Evolutionary conservation across 2,329 filamentous ascomycete species (phyloP), one percentile per base, ranked within the genome.

Genomic region (Penicillium fuscoglaucum): DNA sequence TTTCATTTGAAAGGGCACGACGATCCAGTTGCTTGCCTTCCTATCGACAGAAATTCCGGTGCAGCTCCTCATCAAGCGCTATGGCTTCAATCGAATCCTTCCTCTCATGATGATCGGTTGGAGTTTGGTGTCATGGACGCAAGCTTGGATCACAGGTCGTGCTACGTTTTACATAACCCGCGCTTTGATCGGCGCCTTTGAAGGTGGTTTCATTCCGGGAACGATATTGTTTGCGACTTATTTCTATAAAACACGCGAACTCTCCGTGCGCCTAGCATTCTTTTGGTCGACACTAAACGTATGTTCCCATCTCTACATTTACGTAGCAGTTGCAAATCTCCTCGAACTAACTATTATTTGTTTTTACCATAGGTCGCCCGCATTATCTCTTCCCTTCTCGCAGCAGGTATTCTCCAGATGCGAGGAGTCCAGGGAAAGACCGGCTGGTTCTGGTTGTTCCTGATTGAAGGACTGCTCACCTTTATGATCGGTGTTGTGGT

Each of bases 231-330:
- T 69, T 54, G 62, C 72, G 2, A 71, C 71, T 8, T 90, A 90
- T 70, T 91, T 87, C 68, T 90, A 90, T 75, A 90, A 83, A 51
- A 81, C 82, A 2, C 78, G 78, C 43, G 88, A 90, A 70, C 78
- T 90, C 0, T 86, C 87, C 0, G 80, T 81, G 13, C 82, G 89
- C 1, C 72, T 91, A 13, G 37, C 37, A 40, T 40, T 40, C 10
- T 40, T 40, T 40, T 40, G 37, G 37, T 40, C 37, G 37, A 40
- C 37, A 40, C 37, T 40, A n/a, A 40, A 83, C 63, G 63, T 69
- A 61, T 24, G 47, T 5, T 35, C 37, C 10, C 9, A 13, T 4
- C 37, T 33, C 31, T 33, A 6, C 19, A 26, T 28, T 10, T 2
- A 7, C 19, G 37, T 21, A 12, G n/a, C 4, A 21, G 37, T 40